Conservation (phyloP, 306 rosid species). For the Arachis stenosperma region DNA sequence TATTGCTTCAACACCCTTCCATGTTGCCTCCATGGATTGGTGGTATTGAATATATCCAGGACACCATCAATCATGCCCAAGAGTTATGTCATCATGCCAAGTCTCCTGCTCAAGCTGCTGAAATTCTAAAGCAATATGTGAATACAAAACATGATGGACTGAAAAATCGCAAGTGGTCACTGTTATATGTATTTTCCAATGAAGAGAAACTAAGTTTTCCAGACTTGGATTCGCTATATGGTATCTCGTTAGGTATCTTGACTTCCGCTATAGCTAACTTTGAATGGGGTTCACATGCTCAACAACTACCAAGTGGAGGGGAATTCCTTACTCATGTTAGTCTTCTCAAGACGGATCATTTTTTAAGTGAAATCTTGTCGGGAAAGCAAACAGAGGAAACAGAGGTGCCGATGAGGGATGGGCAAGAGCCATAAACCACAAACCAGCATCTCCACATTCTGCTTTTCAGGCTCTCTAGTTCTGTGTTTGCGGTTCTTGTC, state of each 20-base stretch:
- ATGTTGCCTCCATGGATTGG: not conserved
- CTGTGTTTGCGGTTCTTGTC: no score
- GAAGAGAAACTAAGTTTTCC: no score
- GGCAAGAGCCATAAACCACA: not conserved
- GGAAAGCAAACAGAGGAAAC: not conserved
- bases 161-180: no score
- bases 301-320: not conserved
- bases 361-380: no score
- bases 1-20: not conserved
- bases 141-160: no score
- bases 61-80: not conserved
- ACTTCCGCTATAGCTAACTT: no score
- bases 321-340: not conserved
- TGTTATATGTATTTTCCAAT: no score
- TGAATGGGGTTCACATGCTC: not conserved
- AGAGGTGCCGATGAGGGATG: not conserved
- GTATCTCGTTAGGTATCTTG: no score
- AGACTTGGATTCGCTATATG: no score
- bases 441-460: no score
- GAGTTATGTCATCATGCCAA: not conserved
- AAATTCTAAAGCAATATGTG: not conserved
- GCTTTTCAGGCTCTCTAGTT: no score
- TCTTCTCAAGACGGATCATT: not conserved
- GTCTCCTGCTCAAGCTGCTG: not conserved
- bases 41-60: not conserved